These are phyloP conservation scores for Penicillium sp. DNA, from an alignment of 2,329 filamentous ascomycete species.

Conservation along the genomic window DNA sequence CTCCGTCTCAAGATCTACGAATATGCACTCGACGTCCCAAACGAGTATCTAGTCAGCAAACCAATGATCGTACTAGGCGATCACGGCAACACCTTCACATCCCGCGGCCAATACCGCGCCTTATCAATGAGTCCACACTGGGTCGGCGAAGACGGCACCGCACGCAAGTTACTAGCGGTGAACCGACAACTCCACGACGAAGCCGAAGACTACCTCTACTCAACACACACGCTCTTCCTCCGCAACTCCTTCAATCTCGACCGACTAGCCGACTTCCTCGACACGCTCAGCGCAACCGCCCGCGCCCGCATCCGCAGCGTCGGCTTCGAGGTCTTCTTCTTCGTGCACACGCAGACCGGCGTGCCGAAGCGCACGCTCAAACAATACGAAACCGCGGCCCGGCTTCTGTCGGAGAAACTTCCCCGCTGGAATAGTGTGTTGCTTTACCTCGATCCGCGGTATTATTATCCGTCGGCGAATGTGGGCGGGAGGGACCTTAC, in stretches of 20 bases:
- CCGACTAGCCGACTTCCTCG: slow-evolving; percentile 29
- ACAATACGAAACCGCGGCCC: slow-evolving; percentile 29
- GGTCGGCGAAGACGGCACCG: slow-evolving; percentile 30
- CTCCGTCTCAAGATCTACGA: slow-evolving; percentile 36
- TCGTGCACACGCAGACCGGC: slow-evolving; percentile 33
- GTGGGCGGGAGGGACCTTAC: slow-evolving; percentile 29
- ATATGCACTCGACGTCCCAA: slow-evolving; percentile 29
- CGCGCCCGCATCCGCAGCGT: slow-evolving; percentile 31
- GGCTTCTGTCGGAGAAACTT: slow-evolving; percentile 23
- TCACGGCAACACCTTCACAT: slow-evolving; percentile 31
- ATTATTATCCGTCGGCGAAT: slow-evolving; percentile 28
- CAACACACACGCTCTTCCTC: slow-evolving; percentile 35
- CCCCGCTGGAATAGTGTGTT: slow-evolving; percentile 26
- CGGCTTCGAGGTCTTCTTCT: slow-evolving; percentile 37
- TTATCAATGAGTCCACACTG: slow-evolving; percentile 35
- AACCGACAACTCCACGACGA: slow-evolving; percentile 37
- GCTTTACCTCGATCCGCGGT: slow-evolving; percentile 35
- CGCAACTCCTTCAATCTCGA: slow-evolving; percentile 33
- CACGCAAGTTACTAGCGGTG: slow-evolving; percentile 28
- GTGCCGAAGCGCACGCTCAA: slow-evolving; percentile 32
- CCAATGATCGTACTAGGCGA: slow-evolving; percentile 35
- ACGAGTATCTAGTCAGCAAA: slow-evolving; percentile 28
- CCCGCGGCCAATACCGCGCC: slow-evolving; percentile 28
- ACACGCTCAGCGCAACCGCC: slow-evolving; percentile 32
- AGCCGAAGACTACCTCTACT: slow-evolving; percentile 34